Conservation (phyloP, 345 rosid genomes). For the Pseudoturritis turrita region DNA sequence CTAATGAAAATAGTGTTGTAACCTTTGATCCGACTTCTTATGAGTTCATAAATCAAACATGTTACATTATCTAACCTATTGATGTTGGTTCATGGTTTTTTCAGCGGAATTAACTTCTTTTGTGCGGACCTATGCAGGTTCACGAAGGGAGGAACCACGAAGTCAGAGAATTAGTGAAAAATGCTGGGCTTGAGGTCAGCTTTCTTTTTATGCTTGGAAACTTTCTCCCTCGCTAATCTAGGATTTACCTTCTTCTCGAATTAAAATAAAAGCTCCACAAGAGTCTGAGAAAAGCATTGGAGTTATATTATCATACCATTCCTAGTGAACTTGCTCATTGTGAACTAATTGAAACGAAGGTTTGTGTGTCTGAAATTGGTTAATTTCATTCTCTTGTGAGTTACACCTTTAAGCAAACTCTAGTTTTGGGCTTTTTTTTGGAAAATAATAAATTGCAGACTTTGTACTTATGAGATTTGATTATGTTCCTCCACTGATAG, state of each 20-base stretch:
- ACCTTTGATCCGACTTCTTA: not conserved
- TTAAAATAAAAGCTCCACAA: not conserved
- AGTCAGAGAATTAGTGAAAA: constrained; percentile 91
- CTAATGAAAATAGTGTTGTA: not conserved
- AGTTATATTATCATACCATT: not conserved
- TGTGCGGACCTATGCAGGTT: constrained; percentile 50
- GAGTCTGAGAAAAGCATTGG: not conserved
- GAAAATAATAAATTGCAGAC: not conserved
- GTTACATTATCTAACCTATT: not conserved
- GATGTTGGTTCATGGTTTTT: not conserved
- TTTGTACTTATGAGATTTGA: not conserved
- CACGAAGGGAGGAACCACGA: constrained; percentile 97
- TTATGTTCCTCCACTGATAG: not conserved
- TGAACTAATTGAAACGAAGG: not conserved
- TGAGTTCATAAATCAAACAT: not conserved
- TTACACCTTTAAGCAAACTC: no score
- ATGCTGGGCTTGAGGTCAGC: constrained; percentile 92
- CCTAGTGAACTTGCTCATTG: not conserved
- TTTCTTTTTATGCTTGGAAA: constrained; percentile 12
- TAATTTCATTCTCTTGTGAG: no score
- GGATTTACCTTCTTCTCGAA: not conserved
- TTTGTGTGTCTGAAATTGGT: no score
- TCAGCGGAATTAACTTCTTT: not conserved
- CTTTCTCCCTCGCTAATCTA: not conserved
- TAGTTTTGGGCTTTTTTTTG: no score